Percentiles rank a stretch among this genome's conserved stretches.
These are phyloP conservation scores for Colletotrichum shisoi DNA, from an alignment of 2,329 filamentous ascomycete species.

Conservation along the genomic window DNA sequence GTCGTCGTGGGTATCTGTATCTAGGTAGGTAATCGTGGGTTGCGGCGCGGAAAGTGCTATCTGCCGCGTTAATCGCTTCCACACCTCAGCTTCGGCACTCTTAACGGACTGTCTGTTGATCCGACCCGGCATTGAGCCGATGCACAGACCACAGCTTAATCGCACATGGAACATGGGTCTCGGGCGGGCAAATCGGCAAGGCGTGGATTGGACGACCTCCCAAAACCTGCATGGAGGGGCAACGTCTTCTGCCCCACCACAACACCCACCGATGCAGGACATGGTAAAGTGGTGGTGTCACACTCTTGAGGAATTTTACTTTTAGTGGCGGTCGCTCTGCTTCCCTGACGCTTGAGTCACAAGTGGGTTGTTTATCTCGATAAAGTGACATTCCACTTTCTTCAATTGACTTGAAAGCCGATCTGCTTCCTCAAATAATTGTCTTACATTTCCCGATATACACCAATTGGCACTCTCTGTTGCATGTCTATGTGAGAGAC, in stretches of 20 bases:
- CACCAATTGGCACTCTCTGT: not conserved
- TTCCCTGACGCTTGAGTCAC: slow-evolving; percentile 36
- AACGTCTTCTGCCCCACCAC: slow-evolving; percentile 41
- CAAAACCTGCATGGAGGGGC: slow-evolving; percentile 41
- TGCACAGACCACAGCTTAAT: slow-evolving; percentile 52
- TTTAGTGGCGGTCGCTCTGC: slow-evolving; percentile 29
- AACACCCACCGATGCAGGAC: slow-evolving; percentile 45
- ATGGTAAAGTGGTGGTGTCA: slow-evolving; percentile 36
- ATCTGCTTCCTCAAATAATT: not conserved
- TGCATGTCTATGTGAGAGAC: slow-evolving; percentile 5
- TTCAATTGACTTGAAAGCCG: slow-evolving; percentile 25
- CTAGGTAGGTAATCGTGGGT: slow-evolving; percentile 6
- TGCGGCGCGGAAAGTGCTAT: slow-evolving; percentile 21
- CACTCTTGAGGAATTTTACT: slow-evolving; percentile 36
- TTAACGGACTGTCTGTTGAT: slow-evolving; percentile 36
- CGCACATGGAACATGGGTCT: slow-evolving; percentile 26
- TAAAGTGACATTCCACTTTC: slow-evolving; percentile 35
- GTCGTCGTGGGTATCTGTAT: slow-evolving; percentile 16
- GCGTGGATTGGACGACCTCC: slow-evolving; percentile 37
- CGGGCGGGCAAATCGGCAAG: slow-evolving; percentile 34
- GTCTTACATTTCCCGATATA: not conserved
- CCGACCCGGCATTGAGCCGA: slow-evolving; percentile 32
- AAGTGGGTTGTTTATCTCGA: slow-evolving; percentile 24
- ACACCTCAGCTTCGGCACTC: slow-evolving; percentile 9
- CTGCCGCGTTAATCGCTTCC: slow-evolving; percentile 19